Conservation (phyloP, 306 rosid genomes). For the Potentilla sterilis region DNA sequence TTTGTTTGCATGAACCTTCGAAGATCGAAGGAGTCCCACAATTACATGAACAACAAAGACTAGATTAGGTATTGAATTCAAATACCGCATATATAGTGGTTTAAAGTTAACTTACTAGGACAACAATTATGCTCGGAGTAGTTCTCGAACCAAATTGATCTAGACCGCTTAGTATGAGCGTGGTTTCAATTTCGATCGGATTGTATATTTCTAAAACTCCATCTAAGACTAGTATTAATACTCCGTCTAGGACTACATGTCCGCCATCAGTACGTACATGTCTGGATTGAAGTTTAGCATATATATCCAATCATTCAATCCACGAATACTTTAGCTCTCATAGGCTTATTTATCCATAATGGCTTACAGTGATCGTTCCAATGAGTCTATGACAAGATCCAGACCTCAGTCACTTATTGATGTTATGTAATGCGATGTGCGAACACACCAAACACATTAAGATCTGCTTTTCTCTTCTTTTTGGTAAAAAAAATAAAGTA, state of each 20-base stretch:
- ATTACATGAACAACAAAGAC: not conserved
- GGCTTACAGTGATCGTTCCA: conserved; percentile 3
- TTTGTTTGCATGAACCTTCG: not conserved
- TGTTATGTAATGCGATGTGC: not conserved
- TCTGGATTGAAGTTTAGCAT: not conserved
- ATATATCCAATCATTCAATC: conserved; percentile 5
- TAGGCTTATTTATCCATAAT: conserved; percentile 1
- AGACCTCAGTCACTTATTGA: not conserved
- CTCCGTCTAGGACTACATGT: not conserved
- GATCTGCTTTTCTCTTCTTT: not conserved
- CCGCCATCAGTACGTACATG: not conserved
- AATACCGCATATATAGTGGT: not conserved
- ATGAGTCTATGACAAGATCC: not conserved
- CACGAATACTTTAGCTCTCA: not conserved
- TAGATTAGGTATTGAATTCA: not conserved
- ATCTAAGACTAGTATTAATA: not conserved
- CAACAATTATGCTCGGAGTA: no score
- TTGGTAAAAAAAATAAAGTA: not conserved
- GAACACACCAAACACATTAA: conserved; percentile 7
- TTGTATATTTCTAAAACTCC: not conserved
- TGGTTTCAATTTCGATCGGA: not conserved
- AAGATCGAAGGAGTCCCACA: not conserved
- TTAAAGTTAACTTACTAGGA: not conserved
- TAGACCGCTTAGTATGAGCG: not conserved
- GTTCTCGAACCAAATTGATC: no score